phyloP scores from a whole-genome alignment of 2,329 filamentous ascomycete species.

The Xylaria digitata region DNA sequence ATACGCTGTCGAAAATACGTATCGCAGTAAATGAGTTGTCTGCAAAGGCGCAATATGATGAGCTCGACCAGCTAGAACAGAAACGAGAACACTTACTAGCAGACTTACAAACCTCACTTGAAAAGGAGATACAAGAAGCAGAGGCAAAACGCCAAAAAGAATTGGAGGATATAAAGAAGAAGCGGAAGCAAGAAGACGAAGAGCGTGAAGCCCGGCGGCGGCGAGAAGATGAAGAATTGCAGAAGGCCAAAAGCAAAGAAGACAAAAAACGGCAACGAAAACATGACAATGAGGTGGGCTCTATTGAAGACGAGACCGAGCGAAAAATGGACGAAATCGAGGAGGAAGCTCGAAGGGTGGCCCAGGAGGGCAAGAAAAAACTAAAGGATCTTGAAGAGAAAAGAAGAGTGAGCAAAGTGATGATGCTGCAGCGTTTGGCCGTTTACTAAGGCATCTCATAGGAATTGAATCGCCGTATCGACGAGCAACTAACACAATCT shows the following conservation, averaged over 20 bases:
- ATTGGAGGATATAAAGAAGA: conserved; percentile 51
- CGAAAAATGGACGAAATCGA: conserved; percentile 52
- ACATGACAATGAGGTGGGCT: conserved; percentile 47
- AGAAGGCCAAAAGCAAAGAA: conserved; percentile 44
- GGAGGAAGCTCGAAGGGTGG: conserved; percentile 45
- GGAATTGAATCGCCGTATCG: conserved; percentile 58
- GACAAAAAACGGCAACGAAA: conserved; percentile 49
- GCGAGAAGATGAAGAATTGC: conserved; percentile 53
- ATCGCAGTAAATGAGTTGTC: conserved; percentile 52
- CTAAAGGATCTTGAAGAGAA: conserved; percentile 52
- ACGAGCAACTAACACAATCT: conserved; percentile 53
- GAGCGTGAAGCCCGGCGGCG: conserved; percentile 53
- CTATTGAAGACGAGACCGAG: conserved; percentile 53
- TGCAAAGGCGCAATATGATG: conserved; percentile 50
- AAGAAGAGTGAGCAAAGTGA: conserved; percentile 47
- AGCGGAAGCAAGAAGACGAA: conserved; percentile 56
- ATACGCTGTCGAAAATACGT: conserved; percentile 56
- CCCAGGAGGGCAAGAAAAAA: conserved; percentile 50
- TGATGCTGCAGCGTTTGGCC: too few relatives aligned
- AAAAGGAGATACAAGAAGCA: conserved; percentile 49
- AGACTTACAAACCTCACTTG: conserved; percentile 49
- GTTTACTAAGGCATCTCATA: conserved; percentile 35
- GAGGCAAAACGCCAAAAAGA: conserved; percentile 47
- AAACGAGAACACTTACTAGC: conserved; percentile 52
- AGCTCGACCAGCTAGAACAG: conserved; percentile 55